A percentile compares a stretch with the other conserved stretches of the same genome.
Conservation (phyloP, 2,329 filamentous ascomycete genomes). For the Neurospora sp. region DNA sequence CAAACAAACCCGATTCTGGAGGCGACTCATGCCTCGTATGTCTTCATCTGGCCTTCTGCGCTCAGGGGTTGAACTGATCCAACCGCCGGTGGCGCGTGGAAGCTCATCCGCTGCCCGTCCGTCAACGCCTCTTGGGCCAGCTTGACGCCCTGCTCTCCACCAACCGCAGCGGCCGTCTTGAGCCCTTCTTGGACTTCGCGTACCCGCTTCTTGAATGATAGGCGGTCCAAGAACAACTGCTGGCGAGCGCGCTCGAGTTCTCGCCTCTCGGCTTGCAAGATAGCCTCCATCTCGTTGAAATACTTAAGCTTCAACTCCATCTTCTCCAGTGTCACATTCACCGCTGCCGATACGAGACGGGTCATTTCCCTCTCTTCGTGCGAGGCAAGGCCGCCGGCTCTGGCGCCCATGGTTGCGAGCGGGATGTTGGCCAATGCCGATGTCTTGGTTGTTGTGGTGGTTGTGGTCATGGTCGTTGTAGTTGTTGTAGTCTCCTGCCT, state of each 20-base stretch:
- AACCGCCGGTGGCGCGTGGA: conserved; percentile 35
- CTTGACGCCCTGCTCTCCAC: conserved; percentile 40
- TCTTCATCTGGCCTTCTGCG: conserved; percentile 46
- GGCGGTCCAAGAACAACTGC: conserved; percentile 84
- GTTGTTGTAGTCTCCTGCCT: conserved; percentile 34
- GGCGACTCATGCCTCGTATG: conserved; percentile 38
- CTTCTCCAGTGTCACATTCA: conserved; percentile 92
- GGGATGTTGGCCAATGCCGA: conserved; percentile 63
- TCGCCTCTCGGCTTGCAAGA: conserved; percentile 82
- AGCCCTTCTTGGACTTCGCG: conserved; percentile 71
- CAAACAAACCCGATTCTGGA: background rate
- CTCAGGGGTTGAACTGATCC: conserved; percentile 44
- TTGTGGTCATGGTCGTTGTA: conserved; percentile 42
- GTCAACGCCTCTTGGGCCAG: conserved; percentile 36
- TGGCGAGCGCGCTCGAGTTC: conserved; percentile 88
- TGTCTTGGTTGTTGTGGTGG: conserved; percentile 35
- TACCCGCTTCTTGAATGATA: conserved; percentile 82
- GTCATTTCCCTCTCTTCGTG: conserved; percentile 97
- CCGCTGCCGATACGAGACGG: conserved; percentile 79
- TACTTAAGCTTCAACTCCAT: conserved; percentile 92
- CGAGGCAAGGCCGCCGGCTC: conserved; percentile 79
- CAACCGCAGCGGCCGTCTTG: conserved; percentile 39
- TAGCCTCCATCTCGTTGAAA: conserved; percentile 90
- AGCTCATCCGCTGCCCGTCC: conserved; percentile 44
- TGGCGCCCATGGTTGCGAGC: conserved; percentile 75